Base-by-base conservation (phyloP, 371 early-diverging fungal species). In the Batkoa obscura region DNA sequence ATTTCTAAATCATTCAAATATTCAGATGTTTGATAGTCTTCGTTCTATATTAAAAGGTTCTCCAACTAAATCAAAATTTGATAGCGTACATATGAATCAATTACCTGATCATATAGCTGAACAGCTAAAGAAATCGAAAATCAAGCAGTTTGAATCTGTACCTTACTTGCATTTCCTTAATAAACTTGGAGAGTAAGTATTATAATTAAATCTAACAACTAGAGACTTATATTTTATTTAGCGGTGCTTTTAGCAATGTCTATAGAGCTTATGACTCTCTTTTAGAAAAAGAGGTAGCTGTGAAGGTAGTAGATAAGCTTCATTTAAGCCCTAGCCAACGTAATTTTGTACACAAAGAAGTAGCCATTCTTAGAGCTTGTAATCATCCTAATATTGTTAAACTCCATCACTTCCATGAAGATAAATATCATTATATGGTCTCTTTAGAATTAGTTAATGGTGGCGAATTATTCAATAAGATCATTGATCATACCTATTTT, bases 391-490 rank as follows among this genome's bases (percentile, higher is more conserved):
- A 85, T 42, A 83, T 95, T 43, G 75, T 88, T 33, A 71, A 72
- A 59, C 69, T 92, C 41, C 66, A 79, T 10, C 76, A 75, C 9
- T 77, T 78, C 57, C 66, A 70, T 42, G 83, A 83, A 61, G 72
- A 78, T 1, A 65, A 64, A 38, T 71, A 74, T 55, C 63, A 82
- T 62, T 88, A 80, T 63, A 86, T 80, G 58, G 60, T 95, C n/a
- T 74, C 90, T 2, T 73, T 92, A 64, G 94, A 92, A 63, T 72
- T 83, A 13, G 82, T 82, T 43, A 70, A 77, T 41, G 89, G 88
- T 41, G 92, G 91, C 41, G 91, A 91, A 67, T 69, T 91, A 45
- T 91, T 88, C 60, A 81, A 88, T 67, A 74, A 80, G 38, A 79
- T 91, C 36, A 84, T 87, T 36, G 76, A 79, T 55, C 64, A 84